Base-by-base conservation (phyloP, 148 eudicot genomes). In the Vaccinium darrowii region DNA sequence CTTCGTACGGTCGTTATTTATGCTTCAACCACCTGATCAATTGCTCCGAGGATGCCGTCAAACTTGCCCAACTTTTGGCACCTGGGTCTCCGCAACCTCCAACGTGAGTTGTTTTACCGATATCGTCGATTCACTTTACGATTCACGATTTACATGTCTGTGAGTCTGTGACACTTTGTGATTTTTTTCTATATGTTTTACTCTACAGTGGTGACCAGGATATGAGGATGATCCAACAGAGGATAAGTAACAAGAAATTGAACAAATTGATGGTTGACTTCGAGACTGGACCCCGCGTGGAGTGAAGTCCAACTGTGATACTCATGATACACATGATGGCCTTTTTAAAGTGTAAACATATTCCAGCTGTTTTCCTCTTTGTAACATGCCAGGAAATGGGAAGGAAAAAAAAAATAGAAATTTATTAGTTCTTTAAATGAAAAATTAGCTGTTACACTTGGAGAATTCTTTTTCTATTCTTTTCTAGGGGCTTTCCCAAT, bases 11-110 rank as follows among this genome's bases (percentile, higher is more conserved):
- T 16, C 90, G 98, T 0, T 94, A 94, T 30, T 81, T 94, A 57
- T 94, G 95, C 81, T 94, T 94, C 79, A 89, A 91, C 86, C 90
- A 87, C 9, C 92, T 92, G 53, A 85, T 94, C 51, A 92, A 88
- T 65, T 83, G 81, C 3, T 83, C 91, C 0, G 90, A 89, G 39
- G 89, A 90, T 47, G 92, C 92, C 0, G 47, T 93, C 58, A 75
- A 89, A 62, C 90, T 94, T 7, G 92, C 95, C 69, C 87, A 88
- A 81, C 62, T 63, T 56, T 80, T 94, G 62, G 21, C 87, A 9
- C 93, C 95, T 0, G 57, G 86, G 1, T 60, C 92, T 1, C 85
- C 86, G 3, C 88, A 90, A 11, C 90, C 89, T 36, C 88, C 83
- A 75, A 86, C 91, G 95, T 93, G 62, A 25, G 83, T 6, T 14